Base-by-base conservation (phyloP, 345 rosid genomes). In the Populus ilicifolia region DNA sequence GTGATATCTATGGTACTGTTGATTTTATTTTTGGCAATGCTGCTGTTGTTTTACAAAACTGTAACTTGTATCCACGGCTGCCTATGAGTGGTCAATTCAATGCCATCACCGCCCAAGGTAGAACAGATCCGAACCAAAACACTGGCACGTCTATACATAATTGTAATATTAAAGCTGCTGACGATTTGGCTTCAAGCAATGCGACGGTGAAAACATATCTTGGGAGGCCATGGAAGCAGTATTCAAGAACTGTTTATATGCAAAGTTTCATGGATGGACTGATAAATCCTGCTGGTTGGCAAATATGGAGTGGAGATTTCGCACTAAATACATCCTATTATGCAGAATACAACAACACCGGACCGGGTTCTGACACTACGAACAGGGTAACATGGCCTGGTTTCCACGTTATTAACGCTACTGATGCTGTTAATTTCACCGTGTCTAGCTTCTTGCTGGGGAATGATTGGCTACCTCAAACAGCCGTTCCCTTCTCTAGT, bases 1-100 rank as follows among this genome's bases (percentile, higher is more conserved):
- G 99, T 25, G 96, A 95, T 29, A 78, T 95, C 8, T 95, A 92
- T 33, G 99, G 99, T 1, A 95, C 99, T 0, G 96, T 93, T 5
- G 99, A 95, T 54, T 95, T 90, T 80, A 93, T 95, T 52, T 95
- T 95, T 27, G 99, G 99, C 12, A 95, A 95, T 61, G 99, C 97
- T 0, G 98, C 97, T 0, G 98, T 84, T 11, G 92, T 95, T 36
- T 77, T 93, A 59, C 98, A 93, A 71, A 87, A 86, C 79, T 93
- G 99, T 83, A 90, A 87, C 73, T 1, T 95, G 13, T 92, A 89
- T 61, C 92, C 98, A 0, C 86, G 97, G 54, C 86, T 81, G 14
- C 93, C 99, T 0, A 83, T 92, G 89, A 79, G 41, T 2, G 93
- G 94, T 33, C 97, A 93, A 79, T 92, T 88, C 77, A 95, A 93